Evolutionary conservation across 2,329 filamentous ascomycete species (phyloP), one percentile per base, ranked within the genome.

Genomic region (Chaetomiaceae sp.): DNA sequence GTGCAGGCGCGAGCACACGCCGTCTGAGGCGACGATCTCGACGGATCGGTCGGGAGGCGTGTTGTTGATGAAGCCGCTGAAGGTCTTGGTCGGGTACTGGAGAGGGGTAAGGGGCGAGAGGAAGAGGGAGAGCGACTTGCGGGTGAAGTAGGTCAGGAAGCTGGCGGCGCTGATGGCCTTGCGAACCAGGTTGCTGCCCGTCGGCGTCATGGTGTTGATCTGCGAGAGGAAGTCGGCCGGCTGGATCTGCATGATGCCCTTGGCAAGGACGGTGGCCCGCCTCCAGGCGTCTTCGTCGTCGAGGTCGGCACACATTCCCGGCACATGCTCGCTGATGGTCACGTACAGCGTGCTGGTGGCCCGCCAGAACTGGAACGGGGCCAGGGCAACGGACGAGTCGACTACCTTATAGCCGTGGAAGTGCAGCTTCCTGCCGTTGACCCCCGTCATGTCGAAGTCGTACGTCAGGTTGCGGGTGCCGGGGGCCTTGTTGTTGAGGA

Each of bases 361-460:
- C 45, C 71, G 72, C 83, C 82, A 86, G 54, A 87, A 81, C 56
- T 78, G 72, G 37, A 71, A 60, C 1, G 79, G 75, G 2, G 77
- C 75, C 31, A 85, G 71, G 2, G 82, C 79, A 0, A 82, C 78
- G 0, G 79, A 79, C 3, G 82, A 77, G 65, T 85, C 78, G 38
- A 86, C 75, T 2, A 81, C 72, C 66, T 86, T 86, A 68, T 79
- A 82, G 0, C 82, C 83, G 56, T 83, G 74, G 63, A 87, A 82
- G 54, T 79, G 77, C 42, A 83, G 74, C 44, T 69, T 70, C 40
- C 72, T 69, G 14, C 79, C 79, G 55, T 80, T 69, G 4, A 76
- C 71, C 5, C 79, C 79, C 23, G 71, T 71, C 75, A 87, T 78
- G 59, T 81, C 78, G 55, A 85, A 82, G 61, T 83, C 76, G 62